Evolutionary conservation across 257 asterid genomes (phyloP).

Genomic region (Cinchona pubescens): DNA sequence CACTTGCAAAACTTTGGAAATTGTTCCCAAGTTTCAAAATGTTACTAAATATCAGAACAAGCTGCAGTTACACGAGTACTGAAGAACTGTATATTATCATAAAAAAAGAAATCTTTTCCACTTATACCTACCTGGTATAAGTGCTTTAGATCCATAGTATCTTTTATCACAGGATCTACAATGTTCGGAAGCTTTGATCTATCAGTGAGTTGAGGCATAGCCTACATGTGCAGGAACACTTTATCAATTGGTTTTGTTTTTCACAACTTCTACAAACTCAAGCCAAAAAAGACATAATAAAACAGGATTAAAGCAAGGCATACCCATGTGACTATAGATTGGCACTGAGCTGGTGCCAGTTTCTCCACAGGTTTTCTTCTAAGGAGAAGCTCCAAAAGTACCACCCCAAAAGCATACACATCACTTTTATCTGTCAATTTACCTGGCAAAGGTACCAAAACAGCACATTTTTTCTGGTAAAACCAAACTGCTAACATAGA

Average conservation of each 20-base stretch:
- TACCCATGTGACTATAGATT: slow-evolving; percentile 77
- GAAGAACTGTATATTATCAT: not conserved
- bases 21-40: not conserved
- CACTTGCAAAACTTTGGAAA: not conserved
- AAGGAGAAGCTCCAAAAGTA: slow-evolving; percentile 68
- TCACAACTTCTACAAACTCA: not conserved
- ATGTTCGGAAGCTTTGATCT: slow-evolving; percentile 64
- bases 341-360: slow-evolving; percentile 49
- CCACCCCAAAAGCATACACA: slow-evolving; percentile 78
- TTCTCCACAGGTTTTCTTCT: slow-evolving; percentile 70
- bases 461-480: not conserved
- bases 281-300: slow-evolving; percentile 10
- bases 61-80: not conserved
- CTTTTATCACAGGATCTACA: slow-evolving; percentile 58
- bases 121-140: slow-evolving; percentile 54
- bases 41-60: not conserved
- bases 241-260: slow-evolving; percentile 8
- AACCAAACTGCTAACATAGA: not conserved
- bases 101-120: not conserved
- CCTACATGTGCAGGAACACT: slow-evolving; percentile 39
- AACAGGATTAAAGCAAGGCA: slow-evolving; percentile 8
- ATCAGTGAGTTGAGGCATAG: slow-evolving; percentile 83
- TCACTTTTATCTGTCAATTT: slow-evolving; percentile 72
- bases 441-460: slow-evolving; percentile 32
- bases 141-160: slow-evolving; percentile 62